These are phyloP conservation scores for Cyclospora cayetanensis DNA, from an alignment of 169 alveolate genomes.

Conservation along the genomic window DNA sequence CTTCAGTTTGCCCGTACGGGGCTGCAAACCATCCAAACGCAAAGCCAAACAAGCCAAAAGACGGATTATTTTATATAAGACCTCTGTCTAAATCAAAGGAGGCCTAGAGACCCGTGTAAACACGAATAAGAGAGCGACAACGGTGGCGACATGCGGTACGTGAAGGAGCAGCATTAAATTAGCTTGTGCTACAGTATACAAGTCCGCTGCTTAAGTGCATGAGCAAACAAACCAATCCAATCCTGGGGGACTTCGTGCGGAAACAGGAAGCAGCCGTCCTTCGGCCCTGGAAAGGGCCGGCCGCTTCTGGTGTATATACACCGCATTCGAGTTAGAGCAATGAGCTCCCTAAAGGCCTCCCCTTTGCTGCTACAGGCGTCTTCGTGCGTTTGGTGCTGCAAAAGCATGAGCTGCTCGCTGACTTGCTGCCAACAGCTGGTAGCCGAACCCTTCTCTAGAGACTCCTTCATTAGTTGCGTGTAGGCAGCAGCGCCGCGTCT, in stretches of 20 bases:
- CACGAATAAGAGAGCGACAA: too few species aligned
- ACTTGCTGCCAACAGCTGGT: slow-evolving; percentile 59
- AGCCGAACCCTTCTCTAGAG: slow-evolving; percentile 7
- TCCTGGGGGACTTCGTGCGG: slow-evolving; percentile 37
- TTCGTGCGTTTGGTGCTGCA: slow-evolving; percentile 46
- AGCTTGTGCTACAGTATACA: not conserved
- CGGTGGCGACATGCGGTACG: too few species aligned
- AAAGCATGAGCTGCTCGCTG: slow-evolving; percentile 19
- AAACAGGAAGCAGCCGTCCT: slow-evolving; percentile 55
- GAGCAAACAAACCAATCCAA: not conserved
- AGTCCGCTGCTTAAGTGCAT: not conserved
- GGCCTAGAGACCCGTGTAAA: too few species aligned
- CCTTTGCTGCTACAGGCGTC: slow-evolving; percentile 70
- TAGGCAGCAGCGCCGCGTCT: slow-evolving; percentile 11
- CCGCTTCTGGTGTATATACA: slow-evolving; percentile 63
- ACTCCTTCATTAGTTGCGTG: not conserved
- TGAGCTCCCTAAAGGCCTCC: slow-evolving; percentile 59
- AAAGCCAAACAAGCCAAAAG: too few species aligned
- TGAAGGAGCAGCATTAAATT: too few species aligned
- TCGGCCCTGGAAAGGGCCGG: slow-evolving; percentile 46
- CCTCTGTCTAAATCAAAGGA: too few species aligned
- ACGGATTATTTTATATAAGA: too few species aligned
- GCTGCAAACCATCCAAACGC: too few species aligned
- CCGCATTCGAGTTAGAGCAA: slow-evolving; percentile 59
- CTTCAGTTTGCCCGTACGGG: too few species aligned